A percentile compares a stretch with the other conserved stretches of the same genome.
These are phyloP conservation scores for Epichloe aotearoae DNA, from an alignment of 2,329 filamentous ascomycete genomes.

Conservation along the genomic window DNA sequence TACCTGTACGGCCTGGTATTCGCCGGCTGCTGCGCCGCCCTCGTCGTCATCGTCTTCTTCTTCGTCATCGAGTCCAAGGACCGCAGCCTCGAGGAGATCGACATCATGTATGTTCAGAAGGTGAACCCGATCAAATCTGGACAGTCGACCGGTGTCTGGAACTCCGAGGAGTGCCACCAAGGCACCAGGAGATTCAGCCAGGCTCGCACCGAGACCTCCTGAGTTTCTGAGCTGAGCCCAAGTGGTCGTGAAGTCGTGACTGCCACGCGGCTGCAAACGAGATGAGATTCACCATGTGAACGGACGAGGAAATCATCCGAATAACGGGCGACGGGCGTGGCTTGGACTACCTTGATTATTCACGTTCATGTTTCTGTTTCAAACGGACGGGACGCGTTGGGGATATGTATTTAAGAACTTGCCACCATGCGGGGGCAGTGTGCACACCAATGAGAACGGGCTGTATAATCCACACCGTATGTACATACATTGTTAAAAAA, in stretches of 20 bases:
- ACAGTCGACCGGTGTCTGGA: conserved; percentile 11
- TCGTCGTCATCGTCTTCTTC: conserved; percentile 56
- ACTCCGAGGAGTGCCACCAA: conserved; percentile 3
- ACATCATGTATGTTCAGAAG: conserved; percentile 54
- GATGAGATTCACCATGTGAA: not conserved
- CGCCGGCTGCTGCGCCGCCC: conserved; percentile 50
- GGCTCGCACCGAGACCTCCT: not conserved
- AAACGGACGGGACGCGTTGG: no score
- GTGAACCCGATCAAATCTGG: conserved; percentile 36
- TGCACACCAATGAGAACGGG: no score
- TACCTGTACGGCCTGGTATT: conserved; percentile 62
- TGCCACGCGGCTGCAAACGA: not conserved
- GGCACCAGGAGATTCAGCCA: conserved; percentile 3
- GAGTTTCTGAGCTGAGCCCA: not conserved
- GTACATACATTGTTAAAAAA: no score
- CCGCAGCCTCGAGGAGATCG: conserved; percentile 60
- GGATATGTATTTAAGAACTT: no score
- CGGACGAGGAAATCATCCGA: no score
- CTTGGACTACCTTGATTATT: no score
- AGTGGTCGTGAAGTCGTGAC: not conserved
- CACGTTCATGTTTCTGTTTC: no score
- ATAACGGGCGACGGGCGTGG: no score
- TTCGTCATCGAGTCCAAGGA: conserved; percentile 64
- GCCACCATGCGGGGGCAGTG: no score
- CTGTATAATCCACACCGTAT: no score